Evolutionary conservation across 495 filamentous ascomycete species (phyloP), one percentile per base, ranked within the genome.

Genomic region (Sordaria brevicollis): DNA sequence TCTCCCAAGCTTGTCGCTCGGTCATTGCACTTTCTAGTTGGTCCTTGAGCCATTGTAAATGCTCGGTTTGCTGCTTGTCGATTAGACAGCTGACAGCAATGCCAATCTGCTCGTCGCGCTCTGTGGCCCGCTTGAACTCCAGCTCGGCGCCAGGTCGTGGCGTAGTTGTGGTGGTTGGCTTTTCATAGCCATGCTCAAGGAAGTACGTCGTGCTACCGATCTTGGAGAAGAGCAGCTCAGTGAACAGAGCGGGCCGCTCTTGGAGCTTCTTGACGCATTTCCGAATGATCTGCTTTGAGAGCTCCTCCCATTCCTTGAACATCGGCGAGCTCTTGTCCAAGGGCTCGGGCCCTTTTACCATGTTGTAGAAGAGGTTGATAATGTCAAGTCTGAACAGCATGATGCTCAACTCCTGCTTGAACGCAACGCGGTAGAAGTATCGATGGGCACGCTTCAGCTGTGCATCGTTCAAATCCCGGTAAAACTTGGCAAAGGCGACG

Each of bases 141-240:
- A 99, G 82, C 75, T 94, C 90, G 4, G 92, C 85, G 0, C 75
- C 85, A n/a, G 91, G 85, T 70, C 87, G 85, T 31, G 82, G 74
- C 25, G 81, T 86, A 15, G 83, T 79, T 9, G 86, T 84, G 31
- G 87, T 75, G 0, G 90, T 89, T 75, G 94, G 92, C 74, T 90
- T 91, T 74, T 97, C 93, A 73, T 93, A 90, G 5, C 96, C 96
- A 76, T 93, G 92, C 76, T 97, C 92, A 4, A 99, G 85, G 76
- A 92, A 98, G 78, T 89, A 91, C 1, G 90, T 85, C 0, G 93
- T 96, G 2, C 86, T 86, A 68, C 89, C 89, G 74, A 93, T 92
- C 79, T 99, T 99, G 77, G 91, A 94, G 78, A 99, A 99, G 13
- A 99, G 83, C 79, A 99, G 79, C 77, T 99, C 96, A 5, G 93